Base-by-base conservation (phyloP, 2,329 filamentous ascomycete genomes). In the Byssoonygena ceratinophila region DNA sequence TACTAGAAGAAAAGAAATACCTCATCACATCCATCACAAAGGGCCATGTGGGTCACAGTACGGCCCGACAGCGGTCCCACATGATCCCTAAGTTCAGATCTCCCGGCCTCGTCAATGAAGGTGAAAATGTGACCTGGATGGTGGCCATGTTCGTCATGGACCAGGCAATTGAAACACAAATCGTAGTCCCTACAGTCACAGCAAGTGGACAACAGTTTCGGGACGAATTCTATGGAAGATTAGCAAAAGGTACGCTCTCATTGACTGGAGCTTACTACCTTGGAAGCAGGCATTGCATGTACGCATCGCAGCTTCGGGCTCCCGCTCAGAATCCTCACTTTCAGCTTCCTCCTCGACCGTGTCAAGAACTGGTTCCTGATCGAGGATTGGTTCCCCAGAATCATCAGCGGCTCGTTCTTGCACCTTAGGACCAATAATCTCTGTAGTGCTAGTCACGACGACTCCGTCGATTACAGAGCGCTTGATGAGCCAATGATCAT, bases 401-500 rank as follows among this genome's bases (percentile, higher is more conserved):
- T 59, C 62, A 29, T 57, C 58, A n/a, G 9, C 55, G 46, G 53
- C 60, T 51, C 59, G 54, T 1, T 58, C 44, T 34, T 43, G 55
- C 25, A 60, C 57, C 54, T 65, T 60, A 52, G 85, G 82, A 34
- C 80, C 75, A 54, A 94, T 76, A 22, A 78, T 85, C 71, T 94
- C 87, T 1, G 90, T 96, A 20, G 80, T 87, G 75, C 90, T 96
- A 69, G 82, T 87, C 59, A 87, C 79, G 53, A 96, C 83, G 58
- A 81, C 76, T 47, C 90, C 91, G 54, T 89, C 78, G 62, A 83
- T 77, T 57, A 95, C 80, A 57, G 81, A 82, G 54, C 92, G 84
- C 79, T 94, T 96, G 68, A 97, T 91, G 69, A 98, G 76, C 90
- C 89, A 96, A 72, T 98, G 92, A 57, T 81, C 79, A 27, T 83